phyloP scores from a whole-genome alignment of 306 rosid species.

The Clitoria ternatea region DNA sequence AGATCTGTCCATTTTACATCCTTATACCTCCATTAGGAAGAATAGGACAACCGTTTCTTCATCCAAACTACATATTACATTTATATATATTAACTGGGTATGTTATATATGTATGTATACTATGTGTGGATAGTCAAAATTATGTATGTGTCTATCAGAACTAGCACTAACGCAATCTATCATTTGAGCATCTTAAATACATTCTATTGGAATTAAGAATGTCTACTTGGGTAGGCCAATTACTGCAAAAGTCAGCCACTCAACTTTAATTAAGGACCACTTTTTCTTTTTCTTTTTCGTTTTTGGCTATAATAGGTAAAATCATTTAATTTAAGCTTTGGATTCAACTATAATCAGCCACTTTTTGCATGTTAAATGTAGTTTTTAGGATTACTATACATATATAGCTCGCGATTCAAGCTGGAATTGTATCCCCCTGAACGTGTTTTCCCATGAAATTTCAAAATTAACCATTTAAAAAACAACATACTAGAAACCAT shows the following conservation, averaged over 20 bases:
- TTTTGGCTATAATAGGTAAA: neutral
- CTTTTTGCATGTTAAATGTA: constrained; percentile 7
- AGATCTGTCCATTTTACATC: too few relatives aligned
- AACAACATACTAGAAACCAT: neutral
- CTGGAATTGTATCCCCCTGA: constrained; percentile 2
- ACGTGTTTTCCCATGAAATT: neutral
- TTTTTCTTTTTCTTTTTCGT: neutral
- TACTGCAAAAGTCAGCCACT: constrained; percentile 26
- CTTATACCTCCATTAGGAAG: too few relatives aligned
- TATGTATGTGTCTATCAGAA: neutral
- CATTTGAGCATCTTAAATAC: neutral
- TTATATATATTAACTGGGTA: neutral
- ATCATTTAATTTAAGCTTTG: neutral
- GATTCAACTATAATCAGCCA: neutral
- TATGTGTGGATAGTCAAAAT: neutral
- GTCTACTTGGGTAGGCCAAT: constrained; percentile 16
- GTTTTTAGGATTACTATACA: constrained; percentile 1
- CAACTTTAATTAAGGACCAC: neutral
- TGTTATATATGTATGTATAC: neutral
- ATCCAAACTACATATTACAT: neutral
- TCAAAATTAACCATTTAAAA: neutral
- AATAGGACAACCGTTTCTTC: too few relatives aligned
- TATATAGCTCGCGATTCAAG: neutral
- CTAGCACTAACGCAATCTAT: constrained; percentile 1
- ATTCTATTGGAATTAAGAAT: constrained; percentile 4